Base-by-base conservation (phyloP, 2,329 filamentous ascomycete genomes). In the Talaromyces amestolkiae region DNA sequence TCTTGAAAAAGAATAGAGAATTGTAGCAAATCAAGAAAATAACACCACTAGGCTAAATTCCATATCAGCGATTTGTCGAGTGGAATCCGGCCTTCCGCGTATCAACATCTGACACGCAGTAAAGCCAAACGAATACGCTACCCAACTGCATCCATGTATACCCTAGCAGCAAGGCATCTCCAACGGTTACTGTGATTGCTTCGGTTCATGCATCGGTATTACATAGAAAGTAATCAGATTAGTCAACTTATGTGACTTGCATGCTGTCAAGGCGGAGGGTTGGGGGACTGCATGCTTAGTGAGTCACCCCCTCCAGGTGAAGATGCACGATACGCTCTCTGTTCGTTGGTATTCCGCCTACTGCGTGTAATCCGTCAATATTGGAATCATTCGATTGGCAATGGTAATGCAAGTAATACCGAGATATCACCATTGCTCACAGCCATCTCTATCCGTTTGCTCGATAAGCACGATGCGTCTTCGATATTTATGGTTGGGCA, bases 21-120 rank as follows among this genome's bases (percentile, higher is more conserved):
- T 37, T 56, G 9, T 15, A 4, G 22, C 3, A 37, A 37, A 56
- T 56, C 33, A 37, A 17, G 53, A 37, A 56, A 37, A 31, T 31
- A 53, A 43, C 41, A 19, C 41, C 17, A 15, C 53, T 24, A 37
- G 5, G 10, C n/a, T 37, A 24, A 39, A 56, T 56, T 35, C n/a
- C n/a, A 9, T 15, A 24, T 15, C n/a, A 37, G 19, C 24, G 27
- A 60, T 43, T 61, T 51, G 39, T 41, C 47, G 33, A 53, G 19
- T 31, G 43, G 45, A 19, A 62, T 51, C 22, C 33, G 24, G 15
- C 19, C 39, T 41, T 49, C 59, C 59, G 60, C 60, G 47, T 62
- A 62, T 62, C 60, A 62, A 62, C 60, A 49, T 54, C 60, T 62
- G 60, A 62, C 60, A 62, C 60, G 60, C 60, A 39, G 15, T 13